Base-by-base conservation (phyloP, 2,329 filamentous ascomycete species). In the Aureobasidium sp. region DNA sequence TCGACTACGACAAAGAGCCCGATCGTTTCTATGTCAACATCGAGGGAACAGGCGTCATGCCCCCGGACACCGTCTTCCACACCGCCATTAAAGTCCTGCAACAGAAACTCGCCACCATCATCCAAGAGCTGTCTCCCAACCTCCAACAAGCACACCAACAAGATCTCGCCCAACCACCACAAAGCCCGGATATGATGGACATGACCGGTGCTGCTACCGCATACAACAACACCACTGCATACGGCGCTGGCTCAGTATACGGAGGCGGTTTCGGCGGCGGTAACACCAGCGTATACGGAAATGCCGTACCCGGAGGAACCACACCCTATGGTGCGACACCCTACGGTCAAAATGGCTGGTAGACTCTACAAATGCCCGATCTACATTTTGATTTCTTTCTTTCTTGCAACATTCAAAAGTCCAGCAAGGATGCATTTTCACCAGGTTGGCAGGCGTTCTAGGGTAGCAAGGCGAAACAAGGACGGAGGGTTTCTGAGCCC, bases 1-100 rank as follows among this genome's bases (percentile, higher is more conserved):
- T 97, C 75, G 87, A 97, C 77, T 97, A 90, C 75, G 88, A 96
- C 69, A 93, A 91, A 10, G 83, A 88, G 27, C 93, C 94, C 34
- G 52, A 67, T 25, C 67, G 69, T 66, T 99, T 97, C 80, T 99
- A 97, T 79, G 89, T 93, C 70, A 91, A 97, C 71, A 88, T 99
- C 50, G 94, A 99, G 75, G 88, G 89, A 50, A 87, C 89, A 41
- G 94, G 94, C 39, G 90, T 87, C 68, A 84, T 97, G 64, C 90
- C 94, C 36, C 93, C 94, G 0, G 93, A 99, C 70, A 83, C 86
- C 64, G 94, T 97, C 68, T 86, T 99, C 57, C 87, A 92, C 69
- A 86, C 91, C 69, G 92, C 91, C 37, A 96, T 99, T 73, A 86
- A 88, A 65, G 88, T 91, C 32, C 79, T 99, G 61, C 94, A 97